These are phyloP conservation scores for Magnolia officinalis DNA, from an alignment of 164 flowering plant species.

Conservation along the genomic window DNA sequence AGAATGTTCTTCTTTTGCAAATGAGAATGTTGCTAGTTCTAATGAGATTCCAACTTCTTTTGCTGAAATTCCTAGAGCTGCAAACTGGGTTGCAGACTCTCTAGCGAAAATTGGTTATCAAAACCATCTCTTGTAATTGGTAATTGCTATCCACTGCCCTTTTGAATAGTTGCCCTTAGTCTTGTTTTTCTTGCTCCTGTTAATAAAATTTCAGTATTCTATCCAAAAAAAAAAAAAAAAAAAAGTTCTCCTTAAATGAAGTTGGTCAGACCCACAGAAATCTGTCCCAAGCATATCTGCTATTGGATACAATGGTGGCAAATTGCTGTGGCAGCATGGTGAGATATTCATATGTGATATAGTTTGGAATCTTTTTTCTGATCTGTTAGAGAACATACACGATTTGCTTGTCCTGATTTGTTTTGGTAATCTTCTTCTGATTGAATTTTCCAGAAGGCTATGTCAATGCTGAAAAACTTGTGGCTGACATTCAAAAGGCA, in stretches of 20 bases:
- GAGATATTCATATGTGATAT: constrained; percentile 7
- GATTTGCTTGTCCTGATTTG: neutral
- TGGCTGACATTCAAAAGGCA: constrained; percentile 59
- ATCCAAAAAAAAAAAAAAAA: neutral
- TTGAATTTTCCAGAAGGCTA: constrained; percentile 50
- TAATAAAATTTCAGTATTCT: neutral
- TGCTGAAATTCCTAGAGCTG: neutral
- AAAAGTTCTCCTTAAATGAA: constrained; percentile 37
- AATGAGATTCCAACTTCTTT: neutral
- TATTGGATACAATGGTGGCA: constrained; percentile 71
- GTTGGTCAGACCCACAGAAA: constrained; percentile 64
- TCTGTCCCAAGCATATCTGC: constrained; percentile 62
- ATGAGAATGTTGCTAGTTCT: too few relatives aligned
- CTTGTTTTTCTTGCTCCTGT: neutral
- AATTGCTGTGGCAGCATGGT: constrained; percentile 65
- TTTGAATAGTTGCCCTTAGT: neutral
- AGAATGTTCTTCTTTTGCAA: too few relatives aligned
- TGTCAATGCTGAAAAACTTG: constrained; percentile 53
- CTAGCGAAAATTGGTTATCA: neutral
- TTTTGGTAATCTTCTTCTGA: neutral
- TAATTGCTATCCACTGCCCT: neutral
- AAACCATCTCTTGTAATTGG: neutral
- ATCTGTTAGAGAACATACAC: neutral
- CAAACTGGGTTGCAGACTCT: neutral
- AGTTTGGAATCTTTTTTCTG: neutral